Base-by-base conservation (phyloP, 495 filamentous ascomycete species). In the Xylaria sp. region DNA sequence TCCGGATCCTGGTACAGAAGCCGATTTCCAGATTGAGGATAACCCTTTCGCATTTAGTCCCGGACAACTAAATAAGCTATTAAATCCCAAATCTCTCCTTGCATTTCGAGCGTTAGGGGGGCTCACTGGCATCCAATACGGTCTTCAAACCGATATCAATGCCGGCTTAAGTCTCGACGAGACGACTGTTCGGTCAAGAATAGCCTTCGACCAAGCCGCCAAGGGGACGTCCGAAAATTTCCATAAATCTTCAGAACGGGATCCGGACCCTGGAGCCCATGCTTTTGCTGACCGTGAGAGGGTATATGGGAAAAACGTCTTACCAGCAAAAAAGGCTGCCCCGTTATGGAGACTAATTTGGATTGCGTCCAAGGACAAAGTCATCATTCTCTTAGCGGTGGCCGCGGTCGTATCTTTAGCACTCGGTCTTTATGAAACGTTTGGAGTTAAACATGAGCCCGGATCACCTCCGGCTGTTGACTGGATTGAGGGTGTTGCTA, bases 11-110 rank as follows among this genome's bases (percentile, higher is more conserved):
- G 89, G 90, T 12, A 91, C 87, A 1, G 91, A 94, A 74, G 80
- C 76, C 1, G 92, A 93, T 73, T 97, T 95, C 73, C 71, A 88
- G 41, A 90, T 93, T 15, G 84, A 89, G 31, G 85, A 95, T 68
- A 97, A 97, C 78, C 88, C 84, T 48, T 97, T 97, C 69, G 93
- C 92, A 1, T 96, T 93, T 71, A 89, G 91, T 1, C 93, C 92
- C 0, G 93, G 94, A 0, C 93, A 95, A 61, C 75, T 97, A 73
- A 89, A 86, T 64, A 97, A 95, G 77, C 77, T 97, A 11, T 80
- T 92, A 48, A 94, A 94, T 67, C 94, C 94, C 0, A 97, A 97
- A 81, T 94, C 85, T 71, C 83, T 94, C 61, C 84, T 85, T 55
- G 93, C 93, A 0, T 93, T 97, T 70, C 88, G 89, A 72, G 93